Base-by-base conservation (phyloP, 1,139 yeast species). In the Kodamaea plutei region DNA sequence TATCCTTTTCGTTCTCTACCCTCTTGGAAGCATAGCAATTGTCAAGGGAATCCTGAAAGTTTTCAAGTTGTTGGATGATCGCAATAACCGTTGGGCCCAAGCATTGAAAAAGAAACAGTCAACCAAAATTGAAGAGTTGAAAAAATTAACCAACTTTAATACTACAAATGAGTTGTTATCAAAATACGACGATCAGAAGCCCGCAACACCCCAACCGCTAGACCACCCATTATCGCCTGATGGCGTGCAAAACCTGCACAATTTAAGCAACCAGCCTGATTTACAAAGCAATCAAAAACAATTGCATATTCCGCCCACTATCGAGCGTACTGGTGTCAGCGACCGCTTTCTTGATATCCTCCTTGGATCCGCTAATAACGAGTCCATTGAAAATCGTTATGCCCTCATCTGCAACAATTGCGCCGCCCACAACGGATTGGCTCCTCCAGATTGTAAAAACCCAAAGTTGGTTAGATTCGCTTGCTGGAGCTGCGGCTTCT, bases 361-460 rank as follows among this genome's bases (percentile, higher is more conserved):
- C 15, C 65, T 84, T 9, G 95, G 95, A 2, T 76, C 80, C 8
- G 89, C 83, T 47, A 84, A 79, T 47, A 61, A 69, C 39, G 76
- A 78, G 36, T 71, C 87, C 0, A 66, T 61, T n/a, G 72, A 76
- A 33, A 63, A 64, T 35, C 59, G 95, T 28, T 83, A 69, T 50
- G 95, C 95, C 0, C 65, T 85, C 44, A 82, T 85, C 12, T 85
- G 95, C 50, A 43, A 50, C 16, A 61, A 68, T 11, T 85, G 95
- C 48, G 64, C 57, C 26, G 61, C 67, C 16, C 95, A 85, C 54
- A 85, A 85, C 48, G 95, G 95, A 1, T 64, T 85, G 32, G 95
- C 95, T 0, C 85, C 88, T 4, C 89, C 87, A 1, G 82, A 84
- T 28, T 52, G 61, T 11, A 59, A 62, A 33, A 51, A 63, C 14